These are phyloP conservation scores for Candida maltosa DNA, from an alignment of 805 yeast species.

Conservation along the genomic window DNA sequence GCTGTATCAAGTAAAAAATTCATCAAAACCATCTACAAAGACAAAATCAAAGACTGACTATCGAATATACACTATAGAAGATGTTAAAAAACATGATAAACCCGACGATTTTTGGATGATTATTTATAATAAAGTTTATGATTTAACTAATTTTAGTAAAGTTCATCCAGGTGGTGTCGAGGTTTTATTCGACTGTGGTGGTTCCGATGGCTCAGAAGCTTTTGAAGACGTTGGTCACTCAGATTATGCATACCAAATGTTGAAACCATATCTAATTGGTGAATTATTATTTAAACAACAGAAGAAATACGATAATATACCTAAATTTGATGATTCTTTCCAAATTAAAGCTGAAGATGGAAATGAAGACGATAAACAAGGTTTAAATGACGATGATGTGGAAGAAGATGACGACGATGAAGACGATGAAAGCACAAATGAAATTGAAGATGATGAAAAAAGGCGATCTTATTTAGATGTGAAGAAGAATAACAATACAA, in stretches of 20 bases:
- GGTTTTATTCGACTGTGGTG: conserved; percentile 78
- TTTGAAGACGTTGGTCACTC: conserved; percentile 48
- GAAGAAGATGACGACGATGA: conserved; percentile 32
- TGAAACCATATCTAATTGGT: conserved; percentile 27
- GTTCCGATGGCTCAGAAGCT: conserved; percentile 68
- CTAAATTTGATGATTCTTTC: not conserved
- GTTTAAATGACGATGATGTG: conserved; percentile 40
- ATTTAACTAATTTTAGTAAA: conserved; percentile 65
- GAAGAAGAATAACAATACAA: conserved; percentile 9
- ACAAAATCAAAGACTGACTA: too few species aligned
- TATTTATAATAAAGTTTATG: conserved; percentile 75
- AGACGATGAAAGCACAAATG: conserved; percentile 24
- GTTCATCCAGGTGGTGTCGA: conserved; percentile 79
- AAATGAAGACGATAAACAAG: conserved; percentile 14
- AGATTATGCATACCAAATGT: conserved; percentile 29
- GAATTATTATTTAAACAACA: conserved; percentile 15
- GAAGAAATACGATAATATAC: conserved; percentile 1
- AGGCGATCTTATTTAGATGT: conserved; percentile 7
- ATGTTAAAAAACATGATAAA: conserved; percentile 70
- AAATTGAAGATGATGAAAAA: conserved; percentile 21
- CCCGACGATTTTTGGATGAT: conserved; percentile 83
- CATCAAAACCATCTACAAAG: too few species aligned
- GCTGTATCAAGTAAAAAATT: too few species aligned
- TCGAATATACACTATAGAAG: conserved; percentile 25
- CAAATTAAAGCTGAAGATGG: not conserved